phyloP scores from a whole-genome alignment of 2,329 filamentous ascomycete genomes.

The Zarea fungicola region DNA sequence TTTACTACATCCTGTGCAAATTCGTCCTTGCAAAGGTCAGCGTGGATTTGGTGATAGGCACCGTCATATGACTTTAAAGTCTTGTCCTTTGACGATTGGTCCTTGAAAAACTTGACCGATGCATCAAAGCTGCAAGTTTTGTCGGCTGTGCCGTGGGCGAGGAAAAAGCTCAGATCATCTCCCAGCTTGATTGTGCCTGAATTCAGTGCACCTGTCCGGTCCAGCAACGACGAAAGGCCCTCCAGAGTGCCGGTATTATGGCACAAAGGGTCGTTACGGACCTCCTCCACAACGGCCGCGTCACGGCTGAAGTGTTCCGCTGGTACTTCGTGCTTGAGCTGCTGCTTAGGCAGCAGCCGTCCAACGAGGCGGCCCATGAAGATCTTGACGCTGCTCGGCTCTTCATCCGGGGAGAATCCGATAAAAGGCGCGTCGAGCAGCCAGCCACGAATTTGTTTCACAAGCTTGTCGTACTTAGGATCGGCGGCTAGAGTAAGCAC shows the following conservation, averaged over 20 bases:
- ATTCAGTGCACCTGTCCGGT: constrained; percentile 60
- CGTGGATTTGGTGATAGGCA: constrained; percentile 70
- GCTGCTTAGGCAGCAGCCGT: constrained; percentile 60
- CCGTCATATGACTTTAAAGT: constrained; percentile 70
- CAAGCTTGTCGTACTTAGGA: constrained; percentile 47
- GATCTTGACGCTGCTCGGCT: constrained; percentile 60
- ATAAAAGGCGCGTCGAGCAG: constrained; percentile 76
- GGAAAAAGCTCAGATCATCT: constrained; percentile 58
- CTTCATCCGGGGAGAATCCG: constrained; percentile 59
- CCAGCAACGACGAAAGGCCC: constrained; percentile 70
- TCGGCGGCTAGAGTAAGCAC: constrained; percentile 57
- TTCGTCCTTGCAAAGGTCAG: constrained; percentile 49
- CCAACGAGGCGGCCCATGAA: constrained; percentile 62
- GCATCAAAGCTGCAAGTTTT: constrained; percentile 60
- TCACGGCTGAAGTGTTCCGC: constrained; percentile 63
- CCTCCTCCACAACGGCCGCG: constrained; percentile 52
- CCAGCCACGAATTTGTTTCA: constrained; percentile 63
- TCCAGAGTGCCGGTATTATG: constrained; percentile 86
- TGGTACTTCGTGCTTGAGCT: constrained; percentile 63
- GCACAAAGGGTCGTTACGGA: constrained; percentile 63
- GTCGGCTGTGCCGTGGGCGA: constrained; percentile 75
- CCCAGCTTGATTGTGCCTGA: constrained; percentile 49
- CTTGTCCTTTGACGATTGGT: constrained; percentile 58
- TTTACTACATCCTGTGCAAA: constrained; percentile 56
- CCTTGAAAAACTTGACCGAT: constrained; percentile 58